Evolutionary conservation across 2,329 filamentous ascomycete genomes (phyloP).

Genomic region (Ceratocystis destructans): DNA sequence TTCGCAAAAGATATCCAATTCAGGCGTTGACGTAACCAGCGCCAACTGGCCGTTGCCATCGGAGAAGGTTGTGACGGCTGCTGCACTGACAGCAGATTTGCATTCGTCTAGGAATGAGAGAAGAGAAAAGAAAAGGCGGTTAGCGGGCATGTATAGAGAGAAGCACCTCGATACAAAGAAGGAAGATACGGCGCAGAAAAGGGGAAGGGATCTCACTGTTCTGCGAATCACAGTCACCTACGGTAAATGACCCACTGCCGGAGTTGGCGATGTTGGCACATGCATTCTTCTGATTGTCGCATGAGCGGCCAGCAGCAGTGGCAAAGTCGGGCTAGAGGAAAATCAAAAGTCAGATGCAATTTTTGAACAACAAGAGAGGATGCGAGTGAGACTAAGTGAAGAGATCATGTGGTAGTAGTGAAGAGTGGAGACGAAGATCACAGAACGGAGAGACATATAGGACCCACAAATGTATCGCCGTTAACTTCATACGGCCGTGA

Average conservation of each 20-base stretch:
- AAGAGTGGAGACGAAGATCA: constrained; percentile 11
- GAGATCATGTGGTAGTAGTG: background rate
- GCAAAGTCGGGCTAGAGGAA: constrained; percentile 29
- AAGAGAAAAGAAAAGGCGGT: background rate
- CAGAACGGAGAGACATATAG: background rate
- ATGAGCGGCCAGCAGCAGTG: constrained; percentile 32
- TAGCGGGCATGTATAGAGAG: background rate
- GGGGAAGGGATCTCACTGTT: constrained; percentile 27
- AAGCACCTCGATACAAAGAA: background rate
- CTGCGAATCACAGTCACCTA: constrained; percentile 35
- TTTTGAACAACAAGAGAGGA: background rate
- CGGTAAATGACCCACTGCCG: constrained; percentile 25
- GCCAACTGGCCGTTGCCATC: constrained; percentile 19
- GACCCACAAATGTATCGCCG: constrained; percentile 33
- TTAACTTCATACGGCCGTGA: constrained; percentile 32
- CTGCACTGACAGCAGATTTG: constrained; percentile 23
- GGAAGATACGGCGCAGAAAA: background rate
- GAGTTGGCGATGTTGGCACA: constrained; percentile 34
- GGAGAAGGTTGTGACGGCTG: constrained; percentile 20
- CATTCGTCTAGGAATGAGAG: constrained; percentile 27
- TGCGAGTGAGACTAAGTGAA: background rate
- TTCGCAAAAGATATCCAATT: constrained; percentile 37
- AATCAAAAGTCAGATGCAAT: background rate
- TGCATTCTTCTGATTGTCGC: constrained; percentile 37
- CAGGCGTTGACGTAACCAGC: constrained; percentile 29